Percentiles rank a stretch among this genome's conserved stretches.
Conservation (phyloP, 805 yeast species). For the Lachancea kluyveri region DNA sequence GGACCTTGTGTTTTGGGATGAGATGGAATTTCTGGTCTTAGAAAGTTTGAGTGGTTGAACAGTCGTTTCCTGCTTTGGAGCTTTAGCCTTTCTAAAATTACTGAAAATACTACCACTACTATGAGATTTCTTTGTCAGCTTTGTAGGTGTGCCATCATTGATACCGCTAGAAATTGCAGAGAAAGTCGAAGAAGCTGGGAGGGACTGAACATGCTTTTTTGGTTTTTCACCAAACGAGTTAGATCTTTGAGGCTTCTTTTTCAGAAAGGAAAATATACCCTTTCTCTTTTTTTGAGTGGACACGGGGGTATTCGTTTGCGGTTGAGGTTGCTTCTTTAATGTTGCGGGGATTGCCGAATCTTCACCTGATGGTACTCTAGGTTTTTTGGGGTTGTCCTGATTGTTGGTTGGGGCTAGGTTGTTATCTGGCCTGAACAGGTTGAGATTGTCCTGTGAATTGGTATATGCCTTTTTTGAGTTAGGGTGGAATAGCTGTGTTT, state of each 20-base stretch:
- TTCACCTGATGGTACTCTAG: too few relatives aligned
- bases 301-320: too few relatives aligned
- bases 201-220: slow-evolving; percentile 2
- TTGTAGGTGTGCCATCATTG: slow-evolving; percentile 14
- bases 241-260: slow-evolving; percentile 14
- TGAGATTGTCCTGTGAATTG: too few relatives aligned
- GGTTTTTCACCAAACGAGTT: slow-evolving; percentile 3
- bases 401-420: too few relatives aligned
- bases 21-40: slow-evolving; percentile 1
- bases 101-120: slow-evolving; percentile 27
- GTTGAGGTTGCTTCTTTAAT: too few relatives aligned
- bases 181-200: slow-evolving; percentile 16
- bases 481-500: too few relatives aligned
- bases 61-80: not conserved
- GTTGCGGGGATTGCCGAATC: too few relatives aligned
- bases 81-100: slow-evolving; percentile 19
- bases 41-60: slow-evolving; percentile 3
- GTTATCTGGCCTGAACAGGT: too few relatives aligned
- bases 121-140: slow-evolving; percentile 21
- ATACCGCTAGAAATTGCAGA: slow-evolving; percentile 8
- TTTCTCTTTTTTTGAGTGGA: slow-evolving; percentile 21
- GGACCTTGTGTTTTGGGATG: not conserved
- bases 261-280: slow-evolving; percentile 27
- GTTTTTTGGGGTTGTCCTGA: too few relatives aligned
- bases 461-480: too few relatives aligned